Percentiles rank a stretch among this genome's conserved stretches.
phyloP scores from a whole-genome alignment of 163 green algal genomes.

The Chlorella variabilis region DNA sequence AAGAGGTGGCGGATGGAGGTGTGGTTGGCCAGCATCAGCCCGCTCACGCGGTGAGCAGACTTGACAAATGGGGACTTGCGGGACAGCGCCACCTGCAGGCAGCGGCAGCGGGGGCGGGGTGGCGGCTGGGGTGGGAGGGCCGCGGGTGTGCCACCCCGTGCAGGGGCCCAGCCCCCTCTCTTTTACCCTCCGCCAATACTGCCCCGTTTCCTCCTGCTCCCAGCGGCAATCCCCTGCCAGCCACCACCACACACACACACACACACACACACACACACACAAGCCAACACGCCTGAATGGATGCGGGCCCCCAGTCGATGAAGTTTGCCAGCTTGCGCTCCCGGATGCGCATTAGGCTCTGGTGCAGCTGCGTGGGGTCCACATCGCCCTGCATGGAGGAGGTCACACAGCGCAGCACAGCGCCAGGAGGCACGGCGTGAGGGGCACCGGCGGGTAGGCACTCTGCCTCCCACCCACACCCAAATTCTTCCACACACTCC shows the following conservation, averaged over 20 bases:
- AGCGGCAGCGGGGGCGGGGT: slow-evolving; percentile 64
- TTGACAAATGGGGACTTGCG: slow-evolving; percentile 93
- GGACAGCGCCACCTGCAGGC: slow-evolving; percentile 96
- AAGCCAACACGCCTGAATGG: slow-evolving; percentile 84
- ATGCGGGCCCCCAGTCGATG: slow-evolving; percentile 98
- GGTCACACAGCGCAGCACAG: too few relatives aligned
- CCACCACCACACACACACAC: too few relatives aligned
- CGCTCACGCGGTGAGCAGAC: slow-evolving; percentile 84
- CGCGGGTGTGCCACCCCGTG: too few relatives aligned
- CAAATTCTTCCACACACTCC: too few relatives aligned
- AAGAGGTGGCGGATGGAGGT: slow-evolving; percentile 98
- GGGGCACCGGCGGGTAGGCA: too few relatives aligned
- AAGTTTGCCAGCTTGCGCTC: slow-evolving; percentile 93
- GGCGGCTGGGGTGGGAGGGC: background rate
- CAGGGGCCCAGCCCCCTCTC: too few relatives aligned
- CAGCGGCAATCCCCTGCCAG: too few relatives aligned
- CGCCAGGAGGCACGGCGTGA: too few relatives aligned
- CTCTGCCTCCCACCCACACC: too few relatives aligned
- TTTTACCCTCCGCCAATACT: too few relatives aligned
- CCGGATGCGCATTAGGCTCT: slow-evolving; percentile 94
- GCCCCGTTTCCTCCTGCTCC: too few relatives aligned
- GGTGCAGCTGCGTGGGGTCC: slow-evolving; percentile 95
- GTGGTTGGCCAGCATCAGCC: slow-evolving; percentile 98
- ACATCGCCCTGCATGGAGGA: slow-evolving; percentile 92
- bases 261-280: too few relatives aligned